Evolutionary conservation across 192 early-diverging fungal species (phyloP).

Genomic region (Podila verticillata): DNA sequence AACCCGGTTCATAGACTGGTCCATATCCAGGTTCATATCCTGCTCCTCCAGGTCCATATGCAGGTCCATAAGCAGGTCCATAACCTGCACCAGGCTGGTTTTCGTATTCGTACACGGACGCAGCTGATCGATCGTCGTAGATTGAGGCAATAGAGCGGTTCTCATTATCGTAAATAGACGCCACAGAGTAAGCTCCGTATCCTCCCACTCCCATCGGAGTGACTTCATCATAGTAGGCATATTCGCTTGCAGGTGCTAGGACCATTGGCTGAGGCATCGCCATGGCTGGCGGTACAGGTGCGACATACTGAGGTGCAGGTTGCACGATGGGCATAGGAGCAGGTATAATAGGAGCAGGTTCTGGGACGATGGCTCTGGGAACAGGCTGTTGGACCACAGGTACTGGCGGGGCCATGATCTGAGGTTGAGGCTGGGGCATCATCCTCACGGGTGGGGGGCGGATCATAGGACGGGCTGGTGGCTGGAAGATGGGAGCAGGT

Average conservation of each 20-base stretch:
- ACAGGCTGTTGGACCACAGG: not conserved
- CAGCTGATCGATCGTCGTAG: constrained; percentile 23
- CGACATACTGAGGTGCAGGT: not conserved
- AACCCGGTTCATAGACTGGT: constrained; percentile 10
- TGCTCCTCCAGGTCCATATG: not conserved
- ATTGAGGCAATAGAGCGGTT: constrained; percentile 20
- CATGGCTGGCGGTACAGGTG: not conserved
- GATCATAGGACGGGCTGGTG: constrained; percentile 7
- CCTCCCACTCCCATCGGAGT: not conserved
- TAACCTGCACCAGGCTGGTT: not conserved
- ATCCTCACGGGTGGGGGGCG: not conserved
- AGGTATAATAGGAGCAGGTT: not conserved
- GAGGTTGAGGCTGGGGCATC: constrained; percentile 14
- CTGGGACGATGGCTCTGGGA: constrained; percentile 5
- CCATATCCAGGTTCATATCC: constrained; percentile 1
- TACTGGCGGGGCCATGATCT: not conserved
- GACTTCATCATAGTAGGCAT: not conserved
- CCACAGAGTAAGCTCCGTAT: not conserved
- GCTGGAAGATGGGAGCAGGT: not conserved
- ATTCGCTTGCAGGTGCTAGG: not conserved
- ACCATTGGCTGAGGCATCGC: not conserved
- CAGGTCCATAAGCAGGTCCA: not conserved
- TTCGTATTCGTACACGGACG: constrained; percentile 17
- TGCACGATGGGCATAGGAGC: not conserved
- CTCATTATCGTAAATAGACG: constrained; percentile 5